Conservation (phyloP, 2,329 filamentous ascomycete genomes). For the Colletotrichum godetiae region DNA sequence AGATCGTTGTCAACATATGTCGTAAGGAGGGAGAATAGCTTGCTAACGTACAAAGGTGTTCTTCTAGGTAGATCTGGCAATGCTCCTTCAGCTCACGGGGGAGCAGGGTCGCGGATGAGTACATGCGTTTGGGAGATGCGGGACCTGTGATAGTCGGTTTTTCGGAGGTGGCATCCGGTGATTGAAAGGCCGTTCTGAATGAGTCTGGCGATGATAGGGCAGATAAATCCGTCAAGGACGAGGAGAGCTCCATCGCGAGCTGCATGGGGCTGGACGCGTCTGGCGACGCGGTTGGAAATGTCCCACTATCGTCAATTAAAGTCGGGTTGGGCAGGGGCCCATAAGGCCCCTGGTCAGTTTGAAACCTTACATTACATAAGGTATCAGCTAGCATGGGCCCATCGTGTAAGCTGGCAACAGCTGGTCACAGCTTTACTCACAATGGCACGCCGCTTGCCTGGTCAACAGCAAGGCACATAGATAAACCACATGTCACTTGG, state of each 20-base stretch:
- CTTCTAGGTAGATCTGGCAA: conserved; percentile 79
- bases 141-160: background rate
- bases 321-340: background rate
- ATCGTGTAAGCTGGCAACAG: too few species aligned
- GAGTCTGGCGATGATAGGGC: conserved; percentile 23
- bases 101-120: conserved; percentile 57
- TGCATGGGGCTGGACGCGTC: conserved; percentile 29
- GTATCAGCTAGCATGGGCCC: too few species aligned
- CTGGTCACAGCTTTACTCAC: background rate
- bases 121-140: background rate
- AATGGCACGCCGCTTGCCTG: background rate
- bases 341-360: background rate
- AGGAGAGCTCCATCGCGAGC: conserved; percentile 5
- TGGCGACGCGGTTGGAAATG: conserved; percentile 25
- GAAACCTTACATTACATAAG: background rate
- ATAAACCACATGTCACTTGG: too few species aligned
- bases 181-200: conserved; percentile 28
- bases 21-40: background rate
- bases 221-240: background rate
- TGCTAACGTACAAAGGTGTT: conserved; percentile 70
- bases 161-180: conserved; percentile 1
- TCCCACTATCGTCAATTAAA: conserved; percentile 26
- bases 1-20: background rate
- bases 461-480: background rate
- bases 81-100: conserved; percentile 74